Evolutionary conservation across 805 yeast species (phyloP).

Genomic region (Teunomyces tritomae): DNA sequence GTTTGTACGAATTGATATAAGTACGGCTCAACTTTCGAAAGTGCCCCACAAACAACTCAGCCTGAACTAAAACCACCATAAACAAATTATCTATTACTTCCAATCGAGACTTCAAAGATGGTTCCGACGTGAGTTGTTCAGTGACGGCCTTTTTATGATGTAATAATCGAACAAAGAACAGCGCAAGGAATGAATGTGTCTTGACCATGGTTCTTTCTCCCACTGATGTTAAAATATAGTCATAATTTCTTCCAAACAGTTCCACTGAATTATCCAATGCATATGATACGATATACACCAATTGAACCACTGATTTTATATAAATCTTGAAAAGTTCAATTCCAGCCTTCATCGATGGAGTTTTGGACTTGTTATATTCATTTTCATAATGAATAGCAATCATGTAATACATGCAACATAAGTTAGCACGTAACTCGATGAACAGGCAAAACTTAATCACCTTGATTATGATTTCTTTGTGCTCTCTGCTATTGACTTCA

Average conservation of each 20-base stretch:
- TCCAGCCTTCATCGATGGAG: conserved; percentile 36
- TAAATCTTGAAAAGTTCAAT: conserved; percentile 42
- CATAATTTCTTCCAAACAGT: conserved; percentile 39
- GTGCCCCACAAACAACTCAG: conserved; percentile 43
- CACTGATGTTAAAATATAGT: conserved; percentile 33
- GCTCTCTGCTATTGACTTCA: conserved; percentile 19
- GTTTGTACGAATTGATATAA: conserved; percentile 39
- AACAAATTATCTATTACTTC: conserved; percentile 34
- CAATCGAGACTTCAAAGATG: conserved; percentile 19
- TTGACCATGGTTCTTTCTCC: conserved; percentile 41
- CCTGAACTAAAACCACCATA: conserved; percentile 31
- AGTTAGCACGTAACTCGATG: conserved; percentile 36
- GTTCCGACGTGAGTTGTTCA: conserved; percentile 12
- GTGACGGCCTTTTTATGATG: conserved; percentile 36
- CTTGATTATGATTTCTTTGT: conserved; percentile 29
- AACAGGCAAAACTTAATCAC: conserved; percentile 35
- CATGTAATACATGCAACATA: conserved; percentile 40
- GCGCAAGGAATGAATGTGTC: conserved; percentile 37
- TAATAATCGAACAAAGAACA: conserved; percentile 38
- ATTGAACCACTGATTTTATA: conserved; percentile 39
- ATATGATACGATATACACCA: conserved; percentile 42
- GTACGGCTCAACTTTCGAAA: conserved; percentile 35
- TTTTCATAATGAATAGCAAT: conserved; percentile 41
- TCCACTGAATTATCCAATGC: conserved; percentile 42
- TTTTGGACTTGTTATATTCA: conserved; percentile 23